phyloP scores from a whole-genome alignment of 1,284 basidiomycete genomes.

The Ceratobasidium sp. region DNA sequence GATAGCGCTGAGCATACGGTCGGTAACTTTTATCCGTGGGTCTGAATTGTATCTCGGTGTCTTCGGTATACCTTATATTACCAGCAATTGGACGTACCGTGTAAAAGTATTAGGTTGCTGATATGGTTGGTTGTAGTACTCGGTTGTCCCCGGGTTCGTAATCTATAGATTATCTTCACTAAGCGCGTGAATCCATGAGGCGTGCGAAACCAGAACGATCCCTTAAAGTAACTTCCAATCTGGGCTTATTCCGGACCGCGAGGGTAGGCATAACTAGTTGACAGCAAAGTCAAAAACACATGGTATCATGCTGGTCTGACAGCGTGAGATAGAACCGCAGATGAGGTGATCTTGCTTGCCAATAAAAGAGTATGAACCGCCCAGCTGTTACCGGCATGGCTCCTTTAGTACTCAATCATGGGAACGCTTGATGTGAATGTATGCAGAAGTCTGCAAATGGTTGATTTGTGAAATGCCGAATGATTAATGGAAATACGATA shows the following conservation, averaged over 20 bases:
- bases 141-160: not conserved
- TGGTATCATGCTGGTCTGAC: not conserved
- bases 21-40: too few relatives aligned
- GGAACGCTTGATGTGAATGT: not conserved
- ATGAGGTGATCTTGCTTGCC: not conserved
- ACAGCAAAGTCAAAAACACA: not conserved
- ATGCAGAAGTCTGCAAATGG: not conserved
- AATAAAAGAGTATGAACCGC: not conserved
- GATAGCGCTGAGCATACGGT: too few relatives aligned
- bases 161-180: not conserved
- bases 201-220: not conserved
- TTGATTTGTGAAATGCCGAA: not conserved
- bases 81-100: too few relatives aligned
- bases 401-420: not conserved
- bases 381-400: not conserved
- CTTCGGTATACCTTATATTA: too few relatives aligned
- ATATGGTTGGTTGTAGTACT: not conserved
- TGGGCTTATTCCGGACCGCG: too few relatives aligned
- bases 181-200: not conserved
- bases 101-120: too few relatives aligned
- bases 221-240: too few relatives aligned
- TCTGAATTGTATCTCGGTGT: too few relatives aligned
- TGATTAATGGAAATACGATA: too few relatives aligned
- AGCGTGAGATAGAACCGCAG: not conserved
- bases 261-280: not conserved